phyloP scores from a whole-genome alignment of 371 early-diverging fungal species.

The Zopfochytrium polystomum region DNA sequence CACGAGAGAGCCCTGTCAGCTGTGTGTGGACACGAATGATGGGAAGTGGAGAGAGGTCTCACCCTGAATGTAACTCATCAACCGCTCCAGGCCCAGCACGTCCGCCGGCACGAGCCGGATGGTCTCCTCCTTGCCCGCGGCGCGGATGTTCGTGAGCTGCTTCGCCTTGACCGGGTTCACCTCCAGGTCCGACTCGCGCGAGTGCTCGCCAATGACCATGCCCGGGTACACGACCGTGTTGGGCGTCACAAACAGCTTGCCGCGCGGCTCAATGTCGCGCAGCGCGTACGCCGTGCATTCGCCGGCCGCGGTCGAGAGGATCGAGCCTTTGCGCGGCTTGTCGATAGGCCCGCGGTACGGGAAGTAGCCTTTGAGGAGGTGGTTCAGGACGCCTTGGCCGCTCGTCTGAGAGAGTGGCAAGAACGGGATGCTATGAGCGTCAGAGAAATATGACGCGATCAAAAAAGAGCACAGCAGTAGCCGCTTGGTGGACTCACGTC shows the following conservation, averaged over 20 bases:
- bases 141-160: conserved; percentile 70
- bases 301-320: conserved; percentile 66
- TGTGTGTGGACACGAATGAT: neutral
- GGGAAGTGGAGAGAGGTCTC: neutral
- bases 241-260: conserved; percentile 68
- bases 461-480: no score
- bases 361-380: conserved; percentile 63
- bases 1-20: neutral
- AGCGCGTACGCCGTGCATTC: conserved; percentile 68
- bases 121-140: conserved; percentile 69
- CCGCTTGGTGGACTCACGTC: conserved; percentile 57
- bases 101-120: conserved; percentile 64
- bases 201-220: conserved; percentile 78
- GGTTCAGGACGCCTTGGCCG: conserved; percentile 61
- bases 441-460: conserved; percentile 37
- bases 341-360: conserved; percentile 67
- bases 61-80: conserved; percentile 68
- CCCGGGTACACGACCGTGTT: conserved; percentile 72
- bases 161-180: conserved; percentile 78
- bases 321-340: conserved; percentile 63
- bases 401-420: conserved; percentile 25
- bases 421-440: neutral
- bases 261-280: conserved; percentile 67
- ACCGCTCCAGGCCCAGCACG: conserved; percentile 64
- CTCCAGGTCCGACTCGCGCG: conserved; percentile 65